Conservation (phyloP, 1,139 yeast species). For the Saccharomyces pastorianus region DNA sequence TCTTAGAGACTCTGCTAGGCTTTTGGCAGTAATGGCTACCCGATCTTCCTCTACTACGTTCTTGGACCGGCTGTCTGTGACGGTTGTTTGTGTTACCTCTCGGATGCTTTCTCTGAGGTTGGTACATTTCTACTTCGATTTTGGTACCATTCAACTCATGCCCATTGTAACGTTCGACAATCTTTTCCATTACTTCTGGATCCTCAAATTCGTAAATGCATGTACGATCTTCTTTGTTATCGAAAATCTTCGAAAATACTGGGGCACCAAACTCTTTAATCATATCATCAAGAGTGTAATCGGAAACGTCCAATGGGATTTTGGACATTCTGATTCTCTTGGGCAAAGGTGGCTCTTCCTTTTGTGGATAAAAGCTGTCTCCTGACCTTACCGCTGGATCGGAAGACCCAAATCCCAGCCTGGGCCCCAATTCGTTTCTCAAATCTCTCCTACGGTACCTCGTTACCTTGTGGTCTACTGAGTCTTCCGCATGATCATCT, state of each 20-base stretch:
- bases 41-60: neutral
- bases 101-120: neutral
- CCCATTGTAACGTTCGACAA: constrained; percentile 22
- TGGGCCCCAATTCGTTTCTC: constrained; percentile 26
- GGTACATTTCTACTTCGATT: constrained; percentile 18
- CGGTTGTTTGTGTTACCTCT: neutral
- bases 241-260: constrained; percentile 20
- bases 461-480: constrained; percentile 5
- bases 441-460: constrained; percentile 30
- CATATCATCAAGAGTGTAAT: constrained; percentile 26
- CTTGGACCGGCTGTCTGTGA: neutral
- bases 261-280: constrained; percentile 24
- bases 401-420: constrained; percentile 13
- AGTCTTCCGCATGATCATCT: neutral
- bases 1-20: constrained; percentile 1
- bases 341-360: constrained; percentile 13
- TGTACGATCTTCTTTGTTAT: constrained; percentile 23
- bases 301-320: constrained; percentile 27
- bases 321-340: constrained; percentile 20
- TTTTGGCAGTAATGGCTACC: constrained; percentile 11
- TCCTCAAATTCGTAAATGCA: constrained; percentile 25
- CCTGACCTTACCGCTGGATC: constrained; percentile 6
- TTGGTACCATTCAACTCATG: constrained; percentile 17
- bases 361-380: constrained; percentile 3
- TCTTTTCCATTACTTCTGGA: constrained; percentile 15